Base-by-base conservation (phyloP, 208 protist genomes). In the Acanthamoeba sp. region DNA sequence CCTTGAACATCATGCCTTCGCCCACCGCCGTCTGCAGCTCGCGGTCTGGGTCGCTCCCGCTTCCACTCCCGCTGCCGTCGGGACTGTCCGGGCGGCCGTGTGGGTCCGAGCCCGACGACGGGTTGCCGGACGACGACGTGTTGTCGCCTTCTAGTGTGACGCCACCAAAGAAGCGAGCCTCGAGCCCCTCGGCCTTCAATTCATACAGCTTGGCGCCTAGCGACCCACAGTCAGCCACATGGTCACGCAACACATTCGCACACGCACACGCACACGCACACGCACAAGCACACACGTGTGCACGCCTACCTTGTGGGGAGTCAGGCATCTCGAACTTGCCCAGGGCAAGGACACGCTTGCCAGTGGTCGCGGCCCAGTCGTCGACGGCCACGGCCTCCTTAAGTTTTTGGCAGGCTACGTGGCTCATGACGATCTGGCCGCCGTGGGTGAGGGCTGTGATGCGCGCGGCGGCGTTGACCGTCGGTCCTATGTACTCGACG, bases 321-420 rank as follows among this genome's bases (percentile, higher is more conserved):
- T 55, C 82, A 2, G 82, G 48, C 4, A 90, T 66, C 12, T 90
- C 82, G 40, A 90, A 90, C 55, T 62, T 90, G 40, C 82, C 82
- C 12, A 90, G 45, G n/a, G 29, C 40, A 2, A 64, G 3, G 10
- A 90, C 20, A 27, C 48, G 40, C 22, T 27, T 38, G 22, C 24
- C 48, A 16, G 48, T n/a, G 22, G 55, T n/a, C 40, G 27, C n/a
- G 14, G 10, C 22, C 55, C 22, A 22, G 22, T 14, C 55, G 22
- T 22, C 16, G 55, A 22, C 16, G 0, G 55, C 14, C 20, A 22
- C 18, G 24, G 14, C 18, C 0, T 22, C 55, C 22, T 7, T 22
- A n/a, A 64, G 6, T 7, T 66, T 64, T 12, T 55, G 2, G 32
- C 20, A 27, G 82, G 27, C 24, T 5, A n/a, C 32, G 20, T 50